Percentiles rank a stretch among this genome's conserved stretches.
phyloP scores from a whole-genome alignment of 2,329 filamentous ascomycete species.

The Clarireedia sp. region DNA sequence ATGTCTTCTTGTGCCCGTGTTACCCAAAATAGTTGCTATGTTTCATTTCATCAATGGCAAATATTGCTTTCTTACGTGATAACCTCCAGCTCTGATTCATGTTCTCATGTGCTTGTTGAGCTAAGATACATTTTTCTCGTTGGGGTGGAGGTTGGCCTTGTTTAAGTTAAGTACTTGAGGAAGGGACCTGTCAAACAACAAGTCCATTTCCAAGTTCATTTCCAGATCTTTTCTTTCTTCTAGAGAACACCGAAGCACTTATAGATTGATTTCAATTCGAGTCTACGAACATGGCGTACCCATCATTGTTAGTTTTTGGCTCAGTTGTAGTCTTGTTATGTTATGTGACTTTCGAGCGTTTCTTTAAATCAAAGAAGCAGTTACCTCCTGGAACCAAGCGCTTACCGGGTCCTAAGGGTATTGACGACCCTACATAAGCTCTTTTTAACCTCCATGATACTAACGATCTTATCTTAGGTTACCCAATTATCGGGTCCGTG shows the following conservation, averaged over 20 bases:
- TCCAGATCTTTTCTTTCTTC: not conserved
- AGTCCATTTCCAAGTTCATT: not conserved
- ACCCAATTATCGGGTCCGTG: constrained; percentile 14
- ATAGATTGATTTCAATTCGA: not conserved
- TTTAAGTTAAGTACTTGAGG: not conserved
- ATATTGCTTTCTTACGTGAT: not conserved
- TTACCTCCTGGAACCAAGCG: constrained; percentile 10
- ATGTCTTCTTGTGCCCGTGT: not conserved
- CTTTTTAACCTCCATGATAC: no score
- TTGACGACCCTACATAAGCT: not conserved
- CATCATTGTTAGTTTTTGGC: not conserved
- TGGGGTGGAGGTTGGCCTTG: not conserved
- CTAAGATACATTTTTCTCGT: not conserved
- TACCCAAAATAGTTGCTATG: not conserved
- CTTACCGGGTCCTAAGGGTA: constrained; percentile 15
- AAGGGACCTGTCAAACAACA: not conserved
- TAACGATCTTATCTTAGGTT: constrained; percentile 4
- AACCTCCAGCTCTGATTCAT: not conserved
- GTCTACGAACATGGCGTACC: constrained; percentile 3
- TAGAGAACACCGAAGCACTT: no score
- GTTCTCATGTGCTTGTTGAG: not conserved
- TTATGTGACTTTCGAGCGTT: constrained; percentile 3
- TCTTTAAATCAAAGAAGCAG: not conserved
- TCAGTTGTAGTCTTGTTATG: not conserved
- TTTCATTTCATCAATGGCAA: constrained; percentile 1